These are phyloP conservation scores for Sorghum bicolor DNA, from an alignment of 176 grass and related monocot species.

Conservation along the genomic window Sorghum_bicolor_NCBIv3 NC_012879.2:54402501-54403000, in stretches of 20 bases:
- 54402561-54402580: neutral
- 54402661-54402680: conserved; percentile 1
- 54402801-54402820: conserved; percentile 53
- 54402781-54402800: conserved; percentile 45
- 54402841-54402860: too few species aligned
- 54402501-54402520: neutral
- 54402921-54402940: too few species aligned
- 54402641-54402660: neutral
- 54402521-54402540: neutral
- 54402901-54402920: too few species aligned
- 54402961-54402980: too few species aligned
- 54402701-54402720: neutral
- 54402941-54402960: too few species aligned
- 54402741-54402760: neutral
- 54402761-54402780: conserved; percentile 29
- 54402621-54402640: neutral
- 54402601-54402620: neutral
- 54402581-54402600: conserved; percentile 4
- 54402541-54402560: neutral
- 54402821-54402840: neutral
- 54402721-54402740: neutral
- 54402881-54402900: too few species aligned
- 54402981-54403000: too few species aligned
- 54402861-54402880: too few species aligned
- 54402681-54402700: neutral